A percentile compares a stretch with the other conserved stretches of the same genome.
Conservation (phyloP, 331 rosid species). For the Prunus yedoensis region DNA sequence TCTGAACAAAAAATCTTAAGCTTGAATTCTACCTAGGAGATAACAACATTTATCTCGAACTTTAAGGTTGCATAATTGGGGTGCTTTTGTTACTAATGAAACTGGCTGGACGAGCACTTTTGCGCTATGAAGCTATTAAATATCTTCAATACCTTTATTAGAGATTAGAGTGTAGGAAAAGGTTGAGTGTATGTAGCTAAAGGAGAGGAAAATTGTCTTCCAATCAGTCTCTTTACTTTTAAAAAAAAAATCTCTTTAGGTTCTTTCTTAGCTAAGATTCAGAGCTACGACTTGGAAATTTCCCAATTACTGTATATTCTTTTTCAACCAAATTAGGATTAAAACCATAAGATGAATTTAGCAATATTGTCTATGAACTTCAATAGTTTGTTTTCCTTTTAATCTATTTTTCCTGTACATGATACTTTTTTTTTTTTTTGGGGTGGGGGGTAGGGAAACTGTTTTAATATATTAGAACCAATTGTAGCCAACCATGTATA, state of each 20-base stretch:
- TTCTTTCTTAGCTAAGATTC: not conserved
- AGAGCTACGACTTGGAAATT: not conserved
- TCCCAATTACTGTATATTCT: not conserved
- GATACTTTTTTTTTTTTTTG: not conserved
- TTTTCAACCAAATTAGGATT: not conserved
- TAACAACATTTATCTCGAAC: not conserved
- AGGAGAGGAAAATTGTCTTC: not conserved
- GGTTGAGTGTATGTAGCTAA: not conserved
- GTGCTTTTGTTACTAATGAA: not conserved
- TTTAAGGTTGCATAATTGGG: conserved; percentile 2
- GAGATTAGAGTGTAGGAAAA: not conserved
- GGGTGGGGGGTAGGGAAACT: not conserved
- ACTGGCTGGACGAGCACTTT: not conserved
- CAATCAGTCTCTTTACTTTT: not conserved
- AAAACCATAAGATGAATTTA: not conserved
- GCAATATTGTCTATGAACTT: not conserved
- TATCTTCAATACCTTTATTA: no score
- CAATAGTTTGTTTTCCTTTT: not conserved
- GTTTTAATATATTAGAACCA: not conserved
- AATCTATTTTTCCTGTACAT: not conserved
- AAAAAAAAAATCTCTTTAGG: not conserved
- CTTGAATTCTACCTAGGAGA: not conserved
- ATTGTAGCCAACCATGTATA: not conserved
- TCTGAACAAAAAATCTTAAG: not conserved
- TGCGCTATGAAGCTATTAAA: not conserved